Base-by-base conservation (phyloP, 164 flowering plant genomes). In the Magnolia officinalis region DNA sequence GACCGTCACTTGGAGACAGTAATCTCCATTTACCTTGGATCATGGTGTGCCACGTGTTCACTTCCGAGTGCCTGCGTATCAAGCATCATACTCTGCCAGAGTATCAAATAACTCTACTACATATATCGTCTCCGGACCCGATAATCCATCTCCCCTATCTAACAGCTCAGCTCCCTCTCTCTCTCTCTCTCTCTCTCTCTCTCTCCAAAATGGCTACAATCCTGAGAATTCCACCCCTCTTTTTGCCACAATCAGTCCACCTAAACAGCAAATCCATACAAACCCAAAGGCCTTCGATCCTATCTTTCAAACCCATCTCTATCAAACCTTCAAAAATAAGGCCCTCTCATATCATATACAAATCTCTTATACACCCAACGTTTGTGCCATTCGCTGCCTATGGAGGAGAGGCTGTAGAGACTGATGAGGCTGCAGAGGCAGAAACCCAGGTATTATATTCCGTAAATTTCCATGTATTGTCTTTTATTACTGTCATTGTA, bases 371-470 rank as follows among this genome's bases (percentile, higher is more conserved):
- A 64, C 37, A 66, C 52, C 73, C 78, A 19, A 58, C 71, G 9
- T 75, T 77, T 59, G 4, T 71, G 31, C 29, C 74, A 13, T 72
- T 78, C 72, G 67, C 80, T 71, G 73, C 76, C 51, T 50, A 26
- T 31, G 80, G 70, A 21, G 80, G 70, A 45, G 83, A 81, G 61
- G 58, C 78, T 59, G 68, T 76, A 61, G 76, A 77, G 51, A 81
- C 80, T 18, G 75, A 67, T 8, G 69, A 81, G 31, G 75, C 72
- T 59, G 75, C 75, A 71, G 72, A 72, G 66, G 49, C 67, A 16
- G 72, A 75, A 75, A 72, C 66, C 70, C 72, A 61, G 81, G 81
- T 79, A 71, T 45, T 6, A 49, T 50, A 29, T 70, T 70, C 10
- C 1, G 7, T 70, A 8, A 37, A 1, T 6, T 49, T 70, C 23